Evolutionary conservation across 805 yeast species (phyloP).

Genomic region (Starmerella etchellsii): DNA sequence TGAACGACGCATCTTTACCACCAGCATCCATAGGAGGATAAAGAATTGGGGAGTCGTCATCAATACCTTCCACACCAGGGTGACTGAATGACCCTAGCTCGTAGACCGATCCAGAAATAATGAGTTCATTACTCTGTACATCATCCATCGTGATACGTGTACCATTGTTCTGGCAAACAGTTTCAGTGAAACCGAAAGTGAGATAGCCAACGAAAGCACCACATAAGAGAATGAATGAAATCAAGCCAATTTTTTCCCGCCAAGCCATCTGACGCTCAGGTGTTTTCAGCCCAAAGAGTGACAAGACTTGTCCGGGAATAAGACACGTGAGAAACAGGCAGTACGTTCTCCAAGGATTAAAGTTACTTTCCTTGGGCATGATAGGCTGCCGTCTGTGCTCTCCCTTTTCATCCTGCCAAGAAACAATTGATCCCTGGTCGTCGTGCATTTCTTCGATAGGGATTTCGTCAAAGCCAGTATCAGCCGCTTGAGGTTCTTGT

Average conservation of each 20-base stretch:
- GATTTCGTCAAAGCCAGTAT: conserved; percentile 7
- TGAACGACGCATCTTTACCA: conserved; percentile 38
- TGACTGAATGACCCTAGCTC: conserved; percentile 56
- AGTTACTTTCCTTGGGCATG: conserved; percentile 17
- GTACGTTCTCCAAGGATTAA: conserved; percentile 63
- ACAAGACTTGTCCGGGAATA: conserved; percentile 70
- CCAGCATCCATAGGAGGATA: conserved; percentile 84
- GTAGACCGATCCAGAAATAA: conserved; percentile 74
- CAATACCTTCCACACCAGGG: conserved; percentile 71
- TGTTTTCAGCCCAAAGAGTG: conserved; percentile 61
- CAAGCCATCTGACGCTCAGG: conserved; percentile 85
- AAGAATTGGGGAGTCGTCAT: conserved; percentile 50
- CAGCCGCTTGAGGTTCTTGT: conserved; percentile 12
- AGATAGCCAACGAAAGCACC: conserved; percentile 74
- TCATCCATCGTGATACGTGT: conserved; percentile 47
- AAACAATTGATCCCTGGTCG: background rate
- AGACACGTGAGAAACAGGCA: conserved; percentile 76
- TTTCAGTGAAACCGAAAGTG: conserved; percentile 78
- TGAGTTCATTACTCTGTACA: conserved; percentile 47
- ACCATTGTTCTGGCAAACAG: conserved; percentile 49
- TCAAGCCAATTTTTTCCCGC: conserved; percentile 87
- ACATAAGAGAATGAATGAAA: conserved; percentile 56
- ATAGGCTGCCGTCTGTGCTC: conserved; percentile 8
- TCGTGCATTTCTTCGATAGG: conserved; percentile 11
- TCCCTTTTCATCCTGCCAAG: conserved; percentile 9